Evolutionary conservation across 2,329 filamentous ascomycete species (phyloP).

Genomic region (Cyphellophora attinorum): DNA sequence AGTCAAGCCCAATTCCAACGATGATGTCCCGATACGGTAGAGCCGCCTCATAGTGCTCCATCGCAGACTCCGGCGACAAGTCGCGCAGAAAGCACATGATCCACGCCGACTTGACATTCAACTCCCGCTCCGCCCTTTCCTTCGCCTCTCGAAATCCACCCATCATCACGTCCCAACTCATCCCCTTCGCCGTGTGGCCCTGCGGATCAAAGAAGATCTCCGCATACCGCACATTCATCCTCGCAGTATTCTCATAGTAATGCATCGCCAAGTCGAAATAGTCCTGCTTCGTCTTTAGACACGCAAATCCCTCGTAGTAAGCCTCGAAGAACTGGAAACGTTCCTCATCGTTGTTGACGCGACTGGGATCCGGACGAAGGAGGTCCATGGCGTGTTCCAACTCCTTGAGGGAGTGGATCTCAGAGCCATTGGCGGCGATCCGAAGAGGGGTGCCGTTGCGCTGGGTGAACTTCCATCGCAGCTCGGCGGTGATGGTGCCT

Average conservation of each 20-base stretch:
- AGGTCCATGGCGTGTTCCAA: constrained; percentile 6
- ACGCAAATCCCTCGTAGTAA: constrained; percentile 24
- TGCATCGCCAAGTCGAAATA: constrained; percentile 34
- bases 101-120: constrained; percentile 23
- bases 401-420: constrained; percentile 6
- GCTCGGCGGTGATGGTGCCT: constrained; percentile 11
- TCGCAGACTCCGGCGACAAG: constrained; percentile 27
- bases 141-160: constrained; percentile 27
- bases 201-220: constrained; percentile 37
- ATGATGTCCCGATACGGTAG: constrained; percentile 22
- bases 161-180: constrained; percentile 24
- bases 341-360: constrained; percentile 7
- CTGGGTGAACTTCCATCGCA: constrained; percentile 9
- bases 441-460: constrained; percentile 18
- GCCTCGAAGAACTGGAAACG: constrained; percentile 23
- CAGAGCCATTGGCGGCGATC: constrained; percentile 3
- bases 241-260: constrained; percentile 24
- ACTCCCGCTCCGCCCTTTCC: constrained; percentile 18
- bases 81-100: constrained; percentile 37
- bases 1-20: constrained; percentile 33
- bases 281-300: constrained; percentile 26
- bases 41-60: constrained; percentile 29
- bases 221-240: constrained; percentile 31
- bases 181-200: constrained; percentile 30
- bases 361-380: constrained; percentile 6